Conservation (phyloP, 1,139 yeast genomes). For the Suhomyces choctaworum region DNA sequence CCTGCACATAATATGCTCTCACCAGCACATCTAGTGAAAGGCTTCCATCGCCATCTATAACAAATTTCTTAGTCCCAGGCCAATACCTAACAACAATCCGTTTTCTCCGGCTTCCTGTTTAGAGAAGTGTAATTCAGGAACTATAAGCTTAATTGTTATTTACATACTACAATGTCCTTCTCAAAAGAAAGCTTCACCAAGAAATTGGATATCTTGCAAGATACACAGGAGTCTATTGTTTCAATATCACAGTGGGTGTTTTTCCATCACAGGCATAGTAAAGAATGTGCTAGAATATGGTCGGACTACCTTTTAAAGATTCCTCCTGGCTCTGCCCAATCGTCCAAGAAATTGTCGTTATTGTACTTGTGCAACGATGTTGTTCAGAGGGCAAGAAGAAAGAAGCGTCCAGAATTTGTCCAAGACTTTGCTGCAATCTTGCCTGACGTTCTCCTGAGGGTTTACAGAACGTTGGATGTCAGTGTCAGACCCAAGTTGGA, state of each 20-base stretch:
- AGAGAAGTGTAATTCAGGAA: too few species aligned
- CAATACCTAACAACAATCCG: too few species aligned
- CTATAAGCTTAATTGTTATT: too few species aligned
- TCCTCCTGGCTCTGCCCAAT: conserved; percentile 26
- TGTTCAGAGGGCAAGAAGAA: conserved; percentile 75
- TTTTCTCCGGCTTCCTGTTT: too few species aligned
- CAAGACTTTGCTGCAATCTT: conserved; percentile 55
- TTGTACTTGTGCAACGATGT: conserved; percentile 82
- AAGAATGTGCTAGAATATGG: conserved; percentile 65
- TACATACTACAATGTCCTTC: conserved; percentile 63
- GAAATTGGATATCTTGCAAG: conserved; percentile 64
- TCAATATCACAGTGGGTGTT: conserved; percentile 83
- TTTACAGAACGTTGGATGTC: conserved; percentile 37
- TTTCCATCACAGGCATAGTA: conserved; percentile 70
- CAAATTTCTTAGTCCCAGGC: too few species aligned
- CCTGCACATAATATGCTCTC: too few species aligned
- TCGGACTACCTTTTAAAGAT: conserved; percentile 36
- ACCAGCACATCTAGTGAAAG: too few species aligned
- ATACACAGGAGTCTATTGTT: conserved; percentile 81
- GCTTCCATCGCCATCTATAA: too few species aligned
- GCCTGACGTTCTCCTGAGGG: conserved; percentile 35
- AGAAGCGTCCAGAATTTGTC: conserved; percentile 59
- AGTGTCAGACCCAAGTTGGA: conserved; percentile 55
- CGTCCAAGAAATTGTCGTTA: conserved; percentile 54
- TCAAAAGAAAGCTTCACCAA: conserved; percentile 54